Base-by-base conservation (phyloP, 2,329 filamentous ascomycete genomes). In the Drechslerella stenobrocha region DNA sequence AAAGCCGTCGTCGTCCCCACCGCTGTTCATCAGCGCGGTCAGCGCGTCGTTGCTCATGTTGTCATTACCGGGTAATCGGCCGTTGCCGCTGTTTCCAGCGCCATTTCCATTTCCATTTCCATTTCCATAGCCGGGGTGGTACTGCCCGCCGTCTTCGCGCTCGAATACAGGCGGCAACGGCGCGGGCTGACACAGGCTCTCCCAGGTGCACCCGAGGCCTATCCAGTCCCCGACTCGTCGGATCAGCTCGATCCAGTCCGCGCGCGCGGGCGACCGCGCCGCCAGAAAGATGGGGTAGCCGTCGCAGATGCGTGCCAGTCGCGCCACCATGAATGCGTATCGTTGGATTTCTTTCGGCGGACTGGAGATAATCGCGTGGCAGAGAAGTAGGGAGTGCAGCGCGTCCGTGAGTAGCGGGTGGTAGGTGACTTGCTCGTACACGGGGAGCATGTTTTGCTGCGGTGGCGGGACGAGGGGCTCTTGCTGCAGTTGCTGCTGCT, bases 251-350 rank as follows among this genome's bases (percentile, higher is more conserved):
- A 87, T 83, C 89, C 89, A 95, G 76, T 95, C 89, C 2, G 86
- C 83, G 52, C 88, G 84, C 1, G 87, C 85, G 0, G 87, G 85
- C 2, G 84, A 87, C 50, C 87, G 81, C 22, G 86, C 84, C 0
- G 85, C 81, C 70, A 90, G 84, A 74, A 95, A 92, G 48, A 92
- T 82, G 0, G 89, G 89, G 72, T 89, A 91, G 2, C 88, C 89
- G 72, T 93, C 87, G 48, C 84, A 85, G 22, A 93, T 81, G 18
- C 88, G 82, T 2, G 84, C 81, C 1, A 93, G 80, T 3, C 89
- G 84, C 13, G 89, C 87, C 2, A 87, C 89, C 82, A 91, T 93
- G 78, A 90, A 82, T 0, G 88, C 88, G 74, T 93, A 88, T 32
- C 89, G 87, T 50, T 85, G 83, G 30, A 91, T 82, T 75, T 93